Evolutionary conservation across 371 early-diverging fungal genomes (phyloP), one percentile per base, ranked within the genome.

Genomic region (Mucor plumbeus): DNA sequence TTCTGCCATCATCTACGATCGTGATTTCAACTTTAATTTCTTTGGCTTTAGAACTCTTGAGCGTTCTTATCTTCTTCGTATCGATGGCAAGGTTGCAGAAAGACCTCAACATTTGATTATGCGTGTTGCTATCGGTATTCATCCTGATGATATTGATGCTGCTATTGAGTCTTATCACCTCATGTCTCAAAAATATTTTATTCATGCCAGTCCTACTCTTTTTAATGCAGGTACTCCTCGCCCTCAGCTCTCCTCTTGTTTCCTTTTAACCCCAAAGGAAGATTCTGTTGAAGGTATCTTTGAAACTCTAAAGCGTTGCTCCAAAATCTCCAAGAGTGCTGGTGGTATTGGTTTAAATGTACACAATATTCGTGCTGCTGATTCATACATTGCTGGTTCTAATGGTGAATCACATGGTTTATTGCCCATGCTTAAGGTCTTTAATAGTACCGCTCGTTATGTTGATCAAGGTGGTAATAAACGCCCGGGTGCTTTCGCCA

Each of bases 381-480:
- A 95, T 1, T 92, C 96, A 14, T 93, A 93, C 76, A 95, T 98
- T 81, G 92, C 95, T 41, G 95, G 94, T 48, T 96, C 97, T 60
- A 95, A 96, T 72, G 98, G 98, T 55, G 81, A 87, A 54, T 95
- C 97, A 39, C 95, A 95, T 69, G 99, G 99, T 13, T 85, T 98
- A 58, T 85, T 98, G 39, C 98, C 99, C 31, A 95, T 98, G 94
- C 82, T 98, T 62, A 91, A 94, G 59, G 97, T 98, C 1, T 96
- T 92, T 75, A 96, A 98, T 81, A 93, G 93, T 72, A 97, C 97
- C 4, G 94, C 95, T 17, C 89, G 95, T 53, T 98, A 96, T 71
- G 95, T 98, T 26, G 95, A 96, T 77, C 99, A 98, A 80, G 97
- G 99, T 44, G 98, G 97, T 39, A 95, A 95, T 82, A 97, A 97